Conservation (phyloP, 257 asterid genomes). For the Avicennia marina region DNA sequence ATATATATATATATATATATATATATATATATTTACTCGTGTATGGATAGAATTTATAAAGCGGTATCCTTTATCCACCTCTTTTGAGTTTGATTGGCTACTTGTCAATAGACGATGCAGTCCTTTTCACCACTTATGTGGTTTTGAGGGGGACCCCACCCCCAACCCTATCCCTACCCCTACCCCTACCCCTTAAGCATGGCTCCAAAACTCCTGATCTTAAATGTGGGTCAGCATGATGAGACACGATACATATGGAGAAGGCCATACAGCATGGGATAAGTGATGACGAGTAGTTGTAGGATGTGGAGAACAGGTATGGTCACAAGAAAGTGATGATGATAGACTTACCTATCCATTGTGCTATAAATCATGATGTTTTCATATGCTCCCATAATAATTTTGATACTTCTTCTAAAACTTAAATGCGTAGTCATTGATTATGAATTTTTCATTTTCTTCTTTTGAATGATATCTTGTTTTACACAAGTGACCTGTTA, state of each 20-base stretch:
- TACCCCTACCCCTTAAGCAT: no score
- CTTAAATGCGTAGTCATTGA: no score
- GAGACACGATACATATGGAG: not conserved
- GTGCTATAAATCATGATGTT: conserved; percentile 22
- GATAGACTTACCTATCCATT: conserved; percentile 22
- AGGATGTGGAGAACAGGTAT: conserved; percentile 1
- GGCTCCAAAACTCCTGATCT: no score
- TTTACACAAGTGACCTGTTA: no score
- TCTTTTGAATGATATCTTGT: no score
- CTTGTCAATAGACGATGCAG: conserved; percentile 25
- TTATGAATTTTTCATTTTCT: no score
- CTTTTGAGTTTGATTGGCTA: conserved; percentile 23
- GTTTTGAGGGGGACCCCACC: no score
- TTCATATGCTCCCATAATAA: no score
- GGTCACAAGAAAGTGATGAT: conserved; percentile 13
- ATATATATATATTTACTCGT: no score
- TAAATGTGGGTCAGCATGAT: conserved; percentile 5
- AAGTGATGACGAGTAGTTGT: conserved; percentile 1
- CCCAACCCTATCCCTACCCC: no score
- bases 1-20: no score
- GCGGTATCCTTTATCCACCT: not conserved
- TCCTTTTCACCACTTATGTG: conserved; percentile 10
- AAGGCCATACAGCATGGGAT: conserved; percentile 23
- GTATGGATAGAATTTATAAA: not conserved
- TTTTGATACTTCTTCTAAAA: no score